Evolutionary conservation across 129 eudicot species (phyloP).

Genomic region (Tagetes patula): DNA sequence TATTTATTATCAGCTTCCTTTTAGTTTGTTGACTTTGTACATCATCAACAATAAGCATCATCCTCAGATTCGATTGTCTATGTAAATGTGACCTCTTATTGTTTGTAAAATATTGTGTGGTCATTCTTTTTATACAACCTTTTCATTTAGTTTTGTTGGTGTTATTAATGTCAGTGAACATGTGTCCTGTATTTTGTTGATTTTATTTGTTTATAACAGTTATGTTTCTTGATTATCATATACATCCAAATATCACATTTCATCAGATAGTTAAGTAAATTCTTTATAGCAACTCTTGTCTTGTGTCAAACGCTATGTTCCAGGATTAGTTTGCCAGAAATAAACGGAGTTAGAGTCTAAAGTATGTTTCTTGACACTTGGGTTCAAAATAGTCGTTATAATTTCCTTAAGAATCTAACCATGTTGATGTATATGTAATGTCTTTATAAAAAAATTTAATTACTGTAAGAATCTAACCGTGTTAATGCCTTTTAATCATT

Average conservation of each 20-base stretch:
- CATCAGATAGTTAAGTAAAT: background rate
- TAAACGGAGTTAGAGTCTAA: too few relatives aligned
- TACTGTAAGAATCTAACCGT: too few relatives aligned
- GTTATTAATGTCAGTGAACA: background rate
- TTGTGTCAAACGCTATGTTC: too few relatives aligned
- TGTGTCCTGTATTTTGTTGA: constrained; percentile 24
- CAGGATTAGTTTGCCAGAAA: too few relatives aligned
- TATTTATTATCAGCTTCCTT: constrained; percentile 33
- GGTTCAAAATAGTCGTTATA: too few relatives aligned
- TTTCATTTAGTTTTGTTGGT: constrained; percentile 22
- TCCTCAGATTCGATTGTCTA: constrained; percentile 21
- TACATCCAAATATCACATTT: background rate
- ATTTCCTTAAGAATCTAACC: too few relatives aligned
- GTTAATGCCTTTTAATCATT: too few relatives aligned
- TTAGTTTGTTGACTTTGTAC: constrained; percentile 43
- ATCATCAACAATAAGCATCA: constrained; percentile 28
- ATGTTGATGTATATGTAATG: too few relatives aligned
- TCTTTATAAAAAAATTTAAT: too few relatives aligned
- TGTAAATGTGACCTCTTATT: constrained; percentile 35
- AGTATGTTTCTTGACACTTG: too few relatives aligned
- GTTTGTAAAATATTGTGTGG: constrained; percentile 31
- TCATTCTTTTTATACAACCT: constrained; percentile 23
- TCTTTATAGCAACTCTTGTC: too few relatives aligned
- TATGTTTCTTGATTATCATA: background rate
- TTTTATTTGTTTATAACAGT: background rate